Evolutionary conservation across 2,329 filamentous ascomycete genomes (phyloP).

Genomic region (Arthrobotrys musiformis): DNA sequence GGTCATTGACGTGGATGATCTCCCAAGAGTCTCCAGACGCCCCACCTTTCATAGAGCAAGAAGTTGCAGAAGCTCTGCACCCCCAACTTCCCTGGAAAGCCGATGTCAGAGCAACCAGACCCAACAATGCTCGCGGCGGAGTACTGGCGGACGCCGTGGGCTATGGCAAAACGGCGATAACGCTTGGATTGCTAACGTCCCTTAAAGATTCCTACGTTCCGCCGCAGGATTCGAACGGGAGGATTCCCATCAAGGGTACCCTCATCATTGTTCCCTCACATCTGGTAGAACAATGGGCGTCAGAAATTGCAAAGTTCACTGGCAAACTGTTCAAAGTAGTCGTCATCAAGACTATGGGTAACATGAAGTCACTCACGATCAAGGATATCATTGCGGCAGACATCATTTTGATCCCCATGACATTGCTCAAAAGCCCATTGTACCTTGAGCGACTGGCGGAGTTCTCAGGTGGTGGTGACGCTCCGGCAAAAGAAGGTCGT

Average conservation of each 20-base stretch:
- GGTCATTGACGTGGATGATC: constrained; percentile 71
- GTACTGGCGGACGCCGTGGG: constrained; percentile 73
- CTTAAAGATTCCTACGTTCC: constrained; percentile 61
- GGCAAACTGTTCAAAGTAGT: constrained; percentile 64
- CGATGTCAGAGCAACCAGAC: constrained; percentile 67
- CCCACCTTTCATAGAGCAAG: constrained; percentile 66
- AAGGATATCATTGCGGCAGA: constrained; percentile 65
- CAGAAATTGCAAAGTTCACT: constrained; percentile 68
- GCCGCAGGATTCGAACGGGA: constrained; percentile 49
- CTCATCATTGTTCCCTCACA: constrained; percentile 70
- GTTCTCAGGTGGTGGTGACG: constrained; percentile 65
- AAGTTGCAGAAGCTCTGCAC: constrained; percentile 69
- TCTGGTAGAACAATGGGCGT: constrained; percentile 70
- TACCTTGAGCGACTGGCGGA: constrained; percentile 68
- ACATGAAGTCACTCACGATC: constrained; percentile 65
- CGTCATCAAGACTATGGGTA: constrained; percentile 62
- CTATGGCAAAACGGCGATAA: constrained; percentile 74
- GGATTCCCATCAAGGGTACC: constrained; percentile 68
- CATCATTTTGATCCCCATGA: constrained; percentile 70
- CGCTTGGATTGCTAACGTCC: constrained; percentile 69
- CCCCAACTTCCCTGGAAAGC: constrained; percentile 68
- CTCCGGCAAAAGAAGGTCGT: constrained; percentile 64
- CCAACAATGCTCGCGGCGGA: constrained; percentile 68
- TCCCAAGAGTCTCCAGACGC: constrained; percentile 66
- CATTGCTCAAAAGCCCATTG: constrained; percentile 64